These are phyloP conservation scores for Sporobolus alterniflorus DNA, from an alignment of 202 grass and related monocot genomes.

Conservation along the genomic window DNA sequence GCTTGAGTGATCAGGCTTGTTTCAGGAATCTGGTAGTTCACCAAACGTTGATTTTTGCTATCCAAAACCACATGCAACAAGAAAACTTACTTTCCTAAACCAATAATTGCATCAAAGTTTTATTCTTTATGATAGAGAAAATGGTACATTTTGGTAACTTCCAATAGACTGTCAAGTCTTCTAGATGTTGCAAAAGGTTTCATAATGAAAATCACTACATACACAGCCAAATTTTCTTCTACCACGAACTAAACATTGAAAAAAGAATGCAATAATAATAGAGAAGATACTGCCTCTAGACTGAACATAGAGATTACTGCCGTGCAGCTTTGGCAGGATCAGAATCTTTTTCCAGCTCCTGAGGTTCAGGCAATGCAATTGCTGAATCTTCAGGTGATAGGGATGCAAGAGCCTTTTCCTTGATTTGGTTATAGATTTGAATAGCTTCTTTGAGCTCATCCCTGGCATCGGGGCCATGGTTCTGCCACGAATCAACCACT, in stretches of 20 bases:
- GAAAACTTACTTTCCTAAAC: neutral
- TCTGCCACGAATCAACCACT: slow-evolving; percentile 80
- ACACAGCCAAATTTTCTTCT: neutral
- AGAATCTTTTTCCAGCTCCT: slow-evolving; percentile 34
- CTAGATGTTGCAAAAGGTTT: neutral
- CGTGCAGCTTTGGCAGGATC: slow-evolving; percentile 37
- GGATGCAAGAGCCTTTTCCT: slow-evolving; percentile 51
- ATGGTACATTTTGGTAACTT: neutral
- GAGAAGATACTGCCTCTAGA: neutral
- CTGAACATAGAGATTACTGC: slow-evolving; percentile 10
- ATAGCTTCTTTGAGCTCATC: slow-evolving; percentile 80
- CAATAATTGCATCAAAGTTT: neutral
- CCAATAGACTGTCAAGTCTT: neutral
- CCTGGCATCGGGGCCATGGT: slow-evolving; percentile 64
- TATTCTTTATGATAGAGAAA: neutral
- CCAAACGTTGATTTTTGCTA: slow-evolving; percentile 42
- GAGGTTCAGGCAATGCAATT: slow-evolving; percentile 25
- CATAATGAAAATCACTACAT: neutral
- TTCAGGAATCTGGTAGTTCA: slow-evolving; percentile 16
- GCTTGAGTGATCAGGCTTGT: neutral
- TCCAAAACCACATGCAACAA: slow-evolving; percentile 14
- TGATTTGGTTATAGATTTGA: slow-evolving; percentile 69
- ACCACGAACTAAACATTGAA: neutral
- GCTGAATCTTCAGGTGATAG: slow-evolving; percentile 41
- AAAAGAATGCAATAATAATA: neutral